A percentile compares a stretch with the other conserved stretches of the same genome.
These are phyloP conservation scores for Arabidopsis thaliana DNA, from an alignment of 345 rosid species.

Conservation along the genomic window DNA sequence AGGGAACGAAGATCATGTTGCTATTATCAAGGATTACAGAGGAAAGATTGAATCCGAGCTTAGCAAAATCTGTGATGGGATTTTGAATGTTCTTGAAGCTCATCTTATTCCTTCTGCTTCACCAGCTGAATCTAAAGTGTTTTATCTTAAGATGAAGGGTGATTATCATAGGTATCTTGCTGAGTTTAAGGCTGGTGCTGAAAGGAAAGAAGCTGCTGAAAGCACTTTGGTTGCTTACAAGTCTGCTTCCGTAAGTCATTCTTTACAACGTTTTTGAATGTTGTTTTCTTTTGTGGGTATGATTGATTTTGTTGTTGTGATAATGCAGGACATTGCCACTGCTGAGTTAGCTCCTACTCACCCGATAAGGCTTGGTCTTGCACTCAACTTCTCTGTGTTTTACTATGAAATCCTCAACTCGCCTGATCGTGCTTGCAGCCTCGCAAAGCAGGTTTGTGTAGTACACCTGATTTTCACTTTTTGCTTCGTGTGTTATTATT, in stretches of 20 bases:
- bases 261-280: not conserved
- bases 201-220: slow-evolving; percentile 98
- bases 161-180: slow-evolving; percentile 98
- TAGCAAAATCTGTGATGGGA: slow-evolving; percentile 95
- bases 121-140: slow-evolving; percentile 91
- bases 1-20: slow-evolving; percentile 88
- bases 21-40: slow-evolving; percentile 89
- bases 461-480: not conserved
- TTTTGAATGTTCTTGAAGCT: slow-evolving; percentile 81
- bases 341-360: slow-evolving; percentile 94
- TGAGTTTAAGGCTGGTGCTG: slow-evolving; percentile 91
- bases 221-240: slow-evolving; percentile 97
- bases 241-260: slow-evolving; percentile 78
- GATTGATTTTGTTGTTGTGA: slow-evolving; percentile 3
- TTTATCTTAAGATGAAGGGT: slow-evolving; percentile 97
- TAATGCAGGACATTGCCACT: slow-evolving; percentile 81
- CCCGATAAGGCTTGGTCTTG: slow-evolving; percentile 97
- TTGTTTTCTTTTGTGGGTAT: not conserved
- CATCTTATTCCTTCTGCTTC: slow-evolving; percentile 90
- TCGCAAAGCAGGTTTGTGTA: slow-evolving; percentile 81
- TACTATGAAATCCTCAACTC: slow-evolving; percentile 98
- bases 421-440: slow-evolving; percentile 96
- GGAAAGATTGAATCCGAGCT: slow-evolving; percentile 84
- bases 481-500: not conserved
- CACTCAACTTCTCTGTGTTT: slow-evolving; percentile 98